These are phyloP conservation scores for Phaeotremella fagi DNA, from an alignment of 768 basidiomycete genomes.

Conservation along the genomic window DNA sequence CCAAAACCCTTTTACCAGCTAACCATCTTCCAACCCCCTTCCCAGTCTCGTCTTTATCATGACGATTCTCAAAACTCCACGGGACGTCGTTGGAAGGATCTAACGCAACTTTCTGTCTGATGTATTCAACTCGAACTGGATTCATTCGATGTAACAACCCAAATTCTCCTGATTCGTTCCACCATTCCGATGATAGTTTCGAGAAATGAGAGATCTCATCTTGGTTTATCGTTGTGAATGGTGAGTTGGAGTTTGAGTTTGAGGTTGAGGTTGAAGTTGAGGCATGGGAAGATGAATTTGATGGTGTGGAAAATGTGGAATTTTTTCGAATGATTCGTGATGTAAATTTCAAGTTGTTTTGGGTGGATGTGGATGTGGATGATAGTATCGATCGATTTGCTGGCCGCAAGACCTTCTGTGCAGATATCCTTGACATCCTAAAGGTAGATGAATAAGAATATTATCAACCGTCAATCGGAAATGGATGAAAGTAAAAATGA, in stretches of 20 bases:
- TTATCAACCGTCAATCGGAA: too few species aligned
- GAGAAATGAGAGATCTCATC: conserved; percentile 87
- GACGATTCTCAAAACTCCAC: conserved; percentile 38
- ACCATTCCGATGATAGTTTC: conserved; percentile 83
- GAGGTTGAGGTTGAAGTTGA: not conserved
- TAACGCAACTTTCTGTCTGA: conserved; percentile 52
- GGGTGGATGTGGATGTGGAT: not conserved
- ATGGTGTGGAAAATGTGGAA: not conserved
- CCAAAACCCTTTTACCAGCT: conserved; percentile 66
- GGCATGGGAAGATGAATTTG: not conserved
- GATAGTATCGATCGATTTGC: not conserved
- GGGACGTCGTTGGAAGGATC: conserved; percentile 17
- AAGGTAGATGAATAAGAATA: too few species aligned
- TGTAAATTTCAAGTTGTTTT: too few species aligned
- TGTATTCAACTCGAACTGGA: conserved; percentile 75
- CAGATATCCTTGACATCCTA: too few species aligned
- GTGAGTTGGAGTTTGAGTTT: too few species aligned
- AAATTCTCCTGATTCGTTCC: conserved; percentile 92
- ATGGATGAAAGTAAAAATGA: too few species aligned
- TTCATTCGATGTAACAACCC: conserved; percentile 89
- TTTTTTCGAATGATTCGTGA: not conserved
- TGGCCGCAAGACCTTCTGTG: too few species aligned
- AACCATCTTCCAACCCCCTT: conserved; percentile 50
- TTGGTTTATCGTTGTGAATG: conserved; percentile 60
- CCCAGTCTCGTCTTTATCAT: conserved; percentile 14